Base-by-base conservation (phyloP, 2,329 filamentous ascomycete species). In the Fusarium siculi region DNA sequence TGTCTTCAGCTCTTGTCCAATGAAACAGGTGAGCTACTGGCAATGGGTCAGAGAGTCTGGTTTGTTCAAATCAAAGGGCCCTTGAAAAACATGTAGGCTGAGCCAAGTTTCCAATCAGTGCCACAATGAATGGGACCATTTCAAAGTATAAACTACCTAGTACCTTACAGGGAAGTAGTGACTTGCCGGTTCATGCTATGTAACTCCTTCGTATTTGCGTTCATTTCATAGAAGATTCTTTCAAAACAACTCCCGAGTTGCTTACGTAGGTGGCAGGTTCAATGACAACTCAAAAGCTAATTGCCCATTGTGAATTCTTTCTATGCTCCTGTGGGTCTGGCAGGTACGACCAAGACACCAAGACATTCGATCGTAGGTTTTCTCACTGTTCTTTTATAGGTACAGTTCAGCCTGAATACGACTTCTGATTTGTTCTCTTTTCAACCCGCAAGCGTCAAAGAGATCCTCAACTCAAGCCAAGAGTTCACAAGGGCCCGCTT, bases 401-500 rank as follows among this genome's bases (percentile, higher is more conserved):
- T 30, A 21, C n/a, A 36, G 32, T 34, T 57, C 40, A 57, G 40
- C 52, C 37, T 19, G 39, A 47, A 49, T 36, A 32, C 23, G 28
- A 32, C 21, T 28, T 43, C 25, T n/a, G 23, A 23, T 19, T 21
- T 39, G 36, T 62, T 36, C 56, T 43, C 37, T 46, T 55, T 59
- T 40, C 56, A 65, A 70, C 40, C 46, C 21, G 21, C 14, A 55
- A 49, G 28, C 44, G 47, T 55, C 47, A 56, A 62, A 44, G 25
- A 34, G 19, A 40, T 54, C 49, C 40, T 50, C 49, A 46, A 47
- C 18, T 52, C 39, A 42, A 36, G 43, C 21, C 15, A 58, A 70
- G 52, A 23, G 30, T 21, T 30, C n/a, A n/a, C n/a, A 36, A 69
- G 44, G 28, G 19, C 39, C 42, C 40, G 43, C 47, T 55, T 59